Evolutionary conservation across 2,329 filamentous ascomycete genomes (phyloP).

Genomic region (Thelonectria discophora): DNA sequence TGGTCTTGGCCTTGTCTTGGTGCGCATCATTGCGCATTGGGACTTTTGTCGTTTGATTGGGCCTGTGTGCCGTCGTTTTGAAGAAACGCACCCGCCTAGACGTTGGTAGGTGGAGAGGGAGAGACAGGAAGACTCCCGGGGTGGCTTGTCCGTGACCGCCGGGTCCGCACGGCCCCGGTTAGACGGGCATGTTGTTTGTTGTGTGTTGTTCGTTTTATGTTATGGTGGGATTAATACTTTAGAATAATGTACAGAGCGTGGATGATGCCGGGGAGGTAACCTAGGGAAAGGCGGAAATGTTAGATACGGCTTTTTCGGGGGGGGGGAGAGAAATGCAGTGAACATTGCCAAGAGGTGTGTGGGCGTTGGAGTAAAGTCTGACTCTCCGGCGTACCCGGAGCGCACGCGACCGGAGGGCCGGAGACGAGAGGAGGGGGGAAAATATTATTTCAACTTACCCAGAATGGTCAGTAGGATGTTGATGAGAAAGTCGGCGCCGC

Average conservation of each 20-base stretch:
- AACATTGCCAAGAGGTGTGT: background rate
- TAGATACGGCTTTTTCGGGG: slow-evolving; percentile 16
- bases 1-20: slow-evolving; percentile 21
- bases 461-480: slow-evolving; percentile 89
- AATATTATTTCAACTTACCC: slow-evolving; percentile 50
- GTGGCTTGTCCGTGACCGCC: slow-evolving; percentile 22
- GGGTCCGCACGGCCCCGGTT: slow-evolving; percentile 19
- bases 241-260: slow-evolving; percentile 94
- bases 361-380: background rate
- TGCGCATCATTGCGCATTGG: slow-evolving; percentile 2
- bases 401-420: background rate
- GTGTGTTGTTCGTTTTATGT: slow-evolving; percentile 6
- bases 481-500: slow-evolving; percentile 87
- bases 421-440: background rate
- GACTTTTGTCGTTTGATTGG: slow-evolving; percentile 4
- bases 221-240: slow-evolving; percentile 71
- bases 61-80: slow-evolving; percentile 6
- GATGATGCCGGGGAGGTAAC: slow-evolving; percentile 82
- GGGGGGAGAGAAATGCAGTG: no score
- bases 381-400: slow-evolving; percentile 50
- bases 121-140: background rate
- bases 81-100: background rate
- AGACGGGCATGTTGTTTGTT: no score
- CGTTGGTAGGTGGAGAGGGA: slow-evolving; percentile 19
- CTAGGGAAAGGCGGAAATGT: slow-evolving; percentile 40